Evolutionary conservation across 768 basidiomycete species (phyloP).

Genomic region (Cystobasidium onofrii): DNA sequence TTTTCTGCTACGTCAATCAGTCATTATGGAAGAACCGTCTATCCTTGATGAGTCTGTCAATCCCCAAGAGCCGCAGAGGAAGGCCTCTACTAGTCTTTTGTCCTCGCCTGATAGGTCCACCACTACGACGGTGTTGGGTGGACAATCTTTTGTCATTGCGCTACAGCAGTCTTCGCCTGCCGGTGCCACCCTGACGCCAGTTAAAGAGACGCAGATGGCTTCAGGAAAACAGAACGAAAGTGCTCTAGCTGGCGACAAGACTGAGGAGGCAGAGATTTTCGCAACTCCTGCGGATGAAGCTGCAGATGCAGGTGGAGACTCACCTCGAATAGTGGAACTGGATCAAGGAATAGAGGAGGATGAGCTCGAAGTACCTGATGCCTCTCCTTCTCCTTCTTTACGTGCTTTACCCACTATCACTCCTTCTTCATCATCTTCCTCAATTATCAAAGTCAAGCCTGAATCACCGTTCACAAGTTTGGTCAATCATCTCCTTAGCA

Average conservation of each 20-base stretch:
- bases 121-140: not conserved
- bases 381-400: conserved; percentile 1
- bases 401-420: conserved; percentile 1
- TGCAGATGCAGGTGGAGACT: not conserved
- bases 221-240: not conserved
- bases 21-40: conserved; percentile 19
- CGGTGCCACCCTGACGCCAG: not conserved
- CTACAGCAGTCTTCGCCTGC: not conserved
- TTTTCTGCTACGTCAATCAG: conserved; percentile 7
- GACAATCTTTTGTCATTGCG: not conserved
- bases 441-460: not conserved
- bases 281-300: not conserved
- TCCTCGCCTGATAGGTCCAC: not conserved
- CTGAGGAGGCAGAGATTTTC: not conserved
- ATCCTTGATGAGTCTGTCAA: not conserved
- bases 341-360: not conserved
- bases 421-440: conserved; percentile 25
- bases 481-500: conserved; percentile 7
- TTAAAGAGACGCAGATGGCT: not conserved
- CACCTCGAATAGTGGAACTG: not conserved
- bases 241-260: not conserved
- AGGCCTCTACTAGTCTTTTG: not conserved
- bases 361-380: not conserved
- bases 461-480: conserved; percentile 25
- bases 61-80: not conserved